Evolutionary conservation across 2,329 filamentous ascomycete species (phyloP), one percentile per base, ranked within the genome.

Genomic region (Cytospora leucostoma): DNA sequence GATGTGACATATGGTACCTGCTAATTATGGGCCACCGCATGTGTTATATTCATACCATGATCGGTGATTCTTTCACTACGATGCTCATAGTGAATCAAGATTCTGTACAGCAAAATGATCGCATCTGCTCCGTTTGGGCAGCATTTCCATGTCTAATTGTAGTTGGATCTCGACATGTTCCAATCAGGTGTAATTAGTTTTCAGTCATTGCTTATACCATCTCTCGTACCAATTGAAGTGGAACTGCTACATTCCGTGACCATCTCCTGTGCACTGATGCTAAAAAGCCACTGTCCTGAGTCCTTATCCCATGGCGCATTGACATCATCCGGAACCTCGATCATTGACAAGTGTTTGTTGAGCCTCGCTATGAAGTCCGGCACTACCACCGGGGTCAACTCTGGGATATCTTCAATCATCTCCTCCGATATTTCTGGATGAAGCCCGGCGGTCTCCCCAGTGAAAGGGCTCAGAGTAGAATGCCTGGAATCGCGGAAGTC

Each of bases 221-320:
- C 35, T 37, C 12, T 11, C 34, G 11, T 3, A 37, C 7, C 19
- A 19, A 17, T 3, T 44, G 17, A n/a, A 19, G 4, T 19, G 7
- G n/a, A 47, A n/a, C 19, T 10, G n/a, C 12, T 21, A 19, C n/a
- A 7, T 12, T 21, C n/a, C 2, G n/a, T n/a, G 3, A 61, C 17
- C 13, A 61, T 32, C 7, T 47, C 55, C 32, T 61, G 35, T 2
- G 58, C 51, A 49, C 53, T 54, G 27, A 61, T 55, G 17, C 37
- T 32, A 51, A 61, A 61, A 27, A 49, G 35, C 58, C 58, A 61
- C 2, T 7, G 13, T 13, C 17, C 37, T 8, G 50, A 19, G 8
- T 54, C 54, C n/a, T 33, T 8, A 19, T 47, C 37, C 58, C 58
- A 61, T 12, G 58, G 51, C 10, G 51, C 51, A 13, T 37, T 15